Base-by-base conservation (phyloP, 163 green algal genomes). In the Trebouxia gelatinosa region DNA sequence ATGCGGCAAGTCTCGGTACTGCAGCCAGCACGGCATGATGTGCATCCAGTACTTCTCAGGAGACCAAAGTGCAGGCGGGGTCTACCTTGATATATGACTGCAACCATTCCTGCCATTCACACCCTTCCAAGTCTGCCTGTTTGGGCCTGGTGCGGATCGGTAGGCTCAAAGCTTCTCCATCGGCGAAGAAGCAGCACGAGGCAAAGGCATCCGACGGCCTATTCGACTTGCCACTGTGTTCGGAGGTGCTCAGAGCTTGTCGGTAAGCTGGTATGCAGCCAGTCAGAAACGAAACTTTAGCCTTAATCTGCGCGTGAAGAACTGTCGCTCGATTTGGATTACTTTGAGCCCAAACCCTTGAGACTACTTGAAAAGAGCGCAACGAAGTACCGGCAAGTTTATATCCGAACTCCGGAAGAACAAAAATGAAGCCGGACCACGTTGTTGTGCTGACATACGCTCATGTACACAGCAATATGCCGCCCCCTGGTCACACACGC, bases 1-100 rank as follows among this genome's bases (percentile, higher is more conserved):
- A 16, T 85, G 79, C 2, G 88, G 89, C 37, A 97, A 85, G 83
- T 97, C 92, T 0, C 88, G 84, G 78, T 94, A 95, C 86, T 93
- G 86, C 67, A 80, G 1, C 50, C 29, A 67, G 26, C 1, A 66
- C 28, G 26, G 26, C 19, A 31, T 29, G 57, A 26, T 66, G 57
- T 32, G 43, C 43, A 13, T 9, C 43, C 9, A 13, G 43, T 54
- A 23, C 13, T 13, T 13, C 13, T 54, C 43, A 54, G 9, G 43
- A 9, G 13, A 54, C 11, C 43, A 54, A 54, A 54, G 43, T 9
- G 11, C 11, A 32, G 28, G 21, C n/a, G 17, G 62, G n/a, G n/a
- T 6, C 1, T 31, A 89, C 84, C 88, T 93, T 93, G 37, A 90
- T 65, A 68, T 81, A 88, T 67, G 92, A 91, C 4, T 79, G 86